Evolutionary conservation across 192 early-diverging fungal species (phyloP), one percentile per base, ranked within the genome.

Genomic region (Rhizophagus sp.): DNA sequence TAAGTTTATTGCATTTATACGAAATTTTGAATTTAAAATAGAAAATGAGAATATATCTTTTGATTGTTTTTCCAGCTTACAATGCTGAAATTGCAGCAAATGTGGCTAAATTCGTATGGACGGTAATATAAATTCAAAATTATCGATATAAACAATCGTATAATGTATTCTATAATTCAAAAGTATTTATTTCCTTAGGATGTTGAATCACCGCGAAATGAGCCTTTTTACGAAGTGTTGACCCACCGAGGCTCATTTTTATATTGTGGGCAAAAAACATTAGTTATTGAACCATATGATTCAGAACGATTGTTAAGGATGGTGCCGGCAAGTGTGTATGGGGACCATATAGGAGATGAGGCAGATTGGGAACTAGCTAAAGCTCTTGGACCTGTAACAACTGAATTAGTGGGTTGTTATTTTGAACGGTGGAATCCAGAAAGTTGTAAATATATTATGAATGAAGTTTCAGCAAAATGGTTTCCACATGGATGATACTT

Each of bases 331-430:
- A 77, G 30, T 44, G 36, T 77, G 19, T 77, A 77, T 39, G 75
- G 75, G n/a, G 75, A 77, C 44, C 34, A 65, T 66, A 17, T 66
- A 33, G 75, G 75, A 15, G 62, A 77, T 65, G 75, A 77, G 25
- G 33, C 39, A 12, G 75, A 77, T 17, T 77, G 75, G 75, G 62
- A 77, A 65, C 17, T 77, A 52, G 75, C 75, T n/a, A 77, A 63
- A 27, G 61, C 75, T 44, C 75, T 77, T 62, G 75, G 75, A 27
- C 75, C 75, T 13, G 50, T 77, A 47, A 77, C 75, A 39, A 77
- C 75, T n/a, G 75, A 77, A 65, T 66, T 65, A 44, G 63, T 77
- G 24, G 75, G 75, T 44, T 65, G 75, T 44, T 77, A 47, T 77
- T 77, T 77, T 77, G 75, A 77, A 44, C 22, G 39, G 9, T 77